A percentile compares a stretch with the other conserved stretches of the same genome.
These are phyloP conservation scores for Fraxinus albicans DNA, from an alignment of 305 asterid species.

Conservation along the genomic window DNA sequence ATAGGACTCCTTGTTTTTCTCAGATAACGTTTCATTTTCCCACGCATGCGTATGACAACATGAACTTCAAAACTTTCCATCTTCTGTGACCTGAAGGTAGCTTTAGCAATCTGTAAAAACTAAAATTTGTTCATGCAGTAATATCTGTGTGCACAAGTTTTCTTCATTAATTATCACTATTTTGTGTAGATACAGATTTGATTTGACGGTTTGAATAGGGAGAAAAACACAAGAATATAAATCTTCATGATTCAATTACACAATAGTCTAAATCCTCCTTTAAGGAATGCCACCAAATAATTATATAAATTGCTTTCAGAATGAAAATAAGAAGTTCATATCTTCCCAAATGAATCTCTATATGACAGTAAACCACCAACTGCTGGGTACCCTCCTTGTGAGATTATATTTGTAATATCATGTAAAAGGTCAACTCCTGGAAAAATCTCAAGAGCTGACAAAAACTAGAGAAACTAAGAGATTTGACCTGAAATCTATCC, in stretches of 20 bases:
- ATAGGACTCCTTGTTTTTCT: not conserved
- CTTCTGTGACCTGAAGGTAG: not conserved
- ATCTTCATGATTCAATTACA: not conserved
- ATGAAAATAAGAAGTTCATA: not conserved
- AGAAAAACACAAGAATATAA: not conserved
- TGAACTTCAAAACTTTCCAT: constrained; percentile 1
- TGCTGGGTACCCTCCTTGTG: not conserved
- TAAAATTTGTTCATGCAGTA: not conserved
- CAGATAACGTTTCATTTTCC: not conserved
- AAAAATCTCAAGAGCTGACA: not conserved
- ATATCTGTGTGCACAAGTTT: not conserved
- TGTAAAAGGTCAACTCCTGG: not conserved
- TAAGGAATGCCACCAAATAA: not conserved
- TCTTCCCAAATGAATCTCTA: not conserved
- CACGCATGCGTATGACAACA: not conserved
- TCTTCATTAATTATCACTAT: not conserved
- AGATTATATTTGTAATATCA: not conserved
- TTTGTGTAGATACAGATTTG: not conserved
- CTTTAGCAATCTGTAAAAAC: not conserved
- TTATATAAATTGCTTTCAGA: not conserved
- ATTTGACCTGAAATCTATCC: not conserved
- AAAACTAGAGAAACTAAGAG: not conserved
- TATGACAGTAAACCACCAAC: not conserved
- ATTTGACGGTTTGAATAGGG: not conserved
- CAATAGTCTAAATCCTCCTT: not conserved